A percentile compares a stretch with the other conserved stretches of the same genome.
Conservation (phyloP, 129 eudicot genomes). For the Kitagawia praeruptora region DNA sequence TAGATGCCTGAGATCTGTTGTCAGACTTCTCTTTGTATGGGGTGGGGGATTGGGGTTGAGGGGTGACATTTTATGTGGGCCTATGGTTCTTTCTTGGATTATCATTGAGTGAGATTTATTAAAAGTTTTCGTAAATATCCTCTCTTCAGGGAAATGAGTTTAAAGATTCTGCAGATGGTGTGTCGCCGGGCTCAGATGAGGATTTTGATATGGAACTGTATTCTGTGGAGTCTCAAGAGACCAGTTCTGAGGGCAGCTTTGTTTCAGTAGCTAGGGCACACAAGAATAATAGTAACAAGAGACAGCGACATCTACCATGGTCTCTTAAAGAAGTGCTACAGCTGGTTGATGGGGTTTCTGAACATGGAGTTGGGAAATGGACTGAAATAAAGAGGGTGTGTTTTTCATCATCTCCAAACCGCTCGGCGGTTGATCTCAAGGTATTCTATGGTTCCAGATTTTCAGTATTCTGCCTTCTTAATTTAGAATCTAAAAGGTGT, state of each 20-base stretch:
- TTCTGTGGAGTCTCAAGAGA: slow-evolving; percentile 13
- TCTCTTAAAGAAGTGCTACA: slow-evolving; percentile 22
- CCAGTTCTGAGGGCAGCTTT: slow-evolving; percentile 11
- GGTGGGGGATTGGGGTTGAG: not conserved
- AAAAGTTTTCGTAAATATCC: not conserved
- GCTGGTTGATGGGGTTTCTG: slow-evolving; percentile 30
- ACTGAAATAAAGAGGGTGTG: slow-evolving; percentile 17
- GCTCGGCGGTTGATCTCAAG: slow-evolving; percentile 30
- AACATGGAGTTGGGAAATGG: slow-evolving; percentile 31
- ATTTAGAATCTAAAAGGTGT: not conserved
- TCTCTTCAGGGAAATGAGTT: slow-evolving; percentile 13
- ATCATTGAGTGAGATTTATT: not conserved
- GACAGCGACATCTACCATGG: slow-evolving; percentile 21
- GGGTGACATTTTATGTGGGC: not conserved
- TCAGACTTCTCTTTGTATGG: not conserved
- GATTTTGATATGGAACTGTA: slow-evolving; percentile 4
- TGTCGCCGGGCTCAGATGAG: not conserved
- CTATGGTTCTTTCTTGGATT: not conserved
- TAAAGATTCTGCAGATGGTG: not conserved
- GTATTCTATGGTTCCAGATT: not conserved
- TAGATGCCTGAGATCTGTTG: not conserved
- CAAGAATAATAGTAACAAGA: slow-evolving; percentile 10
- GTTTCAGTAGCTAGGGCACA: not conserved
- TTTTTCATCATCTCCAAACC: slow-evolving; percentile 19
- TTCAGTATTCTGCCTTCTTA: not conserved